phyloP scores from a whole-genome alignment of 176 grass and related monocot genomes.

The Ensete glaucum region DNA sequence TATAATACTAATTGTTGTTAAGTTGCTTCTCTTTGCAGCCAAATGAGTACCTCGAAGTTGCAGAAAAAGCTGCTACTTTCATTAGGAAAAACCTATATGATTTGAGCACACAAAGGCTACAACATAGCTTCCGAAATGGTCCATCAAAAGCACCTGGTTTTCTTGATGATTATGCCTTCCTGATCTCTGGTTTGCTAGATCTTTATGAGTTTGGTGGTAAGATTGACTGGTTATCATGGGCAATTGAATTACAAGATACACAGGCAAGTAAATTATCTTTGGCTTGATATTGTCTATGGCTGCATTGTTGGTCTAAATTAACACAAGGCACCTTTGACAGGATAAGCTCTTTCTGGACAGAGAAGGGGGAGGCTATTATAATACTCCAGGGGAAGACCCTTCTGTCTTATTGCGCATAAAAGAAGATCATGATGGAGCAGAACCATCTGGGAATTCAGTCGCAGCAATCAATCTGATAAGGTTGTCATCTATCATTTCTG shows the following conservation, averaged over 20 bases:
- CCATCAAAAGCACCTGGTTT: conserved; percentile 95
- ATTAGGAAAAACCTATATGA: conserved; percentile 79
- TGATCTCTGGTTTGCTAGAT: conserved; percentile 77
- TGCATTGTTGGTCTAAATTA: not conserved
- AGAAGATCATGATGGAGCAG: conserved; percentile 97
- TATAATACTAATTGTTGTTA: not conserved
- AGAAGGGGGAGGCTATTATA: conserved; percentile 89
- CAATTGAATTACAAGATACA: conserved; percentile 62
- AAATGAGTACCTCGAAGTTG: conserved; percentile 69
- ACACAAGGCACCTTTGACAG: conserved; percentile 22
- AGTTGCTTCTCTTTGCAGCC: conserved; percentile 37
- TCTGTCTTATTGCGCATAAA: conserved; percentile 80
- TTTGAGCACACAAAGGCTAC: conserved; percentile 37
- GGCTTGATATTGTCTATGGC: conserved; percentile 5
- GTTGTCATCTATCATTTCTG: conserved; percentile 62
- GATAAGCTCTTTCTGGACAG: conserved; percentile 82
- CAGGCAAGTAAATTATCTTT: conserved; percentile 43
- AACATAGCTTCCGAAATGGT: conserved; percentile 84
- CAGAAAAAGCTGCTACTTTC: conserved; percentile 69
- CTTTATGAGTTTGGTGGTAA: conserved; percentile 84
- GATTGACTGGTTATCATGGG: conserved; percentile 73
- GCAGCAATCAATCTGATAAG: conserved; percentile 83
- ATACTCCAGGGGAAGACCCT: conserved; percentile 86
- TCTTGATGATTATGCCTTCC: conserved; percentile 96
- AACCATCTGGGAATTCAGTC: conserved; percentile 89